phyloP scores from a whole-genome alignment of 805 yeast genomes.

The Wickerhamomyces chaumierensis region DNA sequence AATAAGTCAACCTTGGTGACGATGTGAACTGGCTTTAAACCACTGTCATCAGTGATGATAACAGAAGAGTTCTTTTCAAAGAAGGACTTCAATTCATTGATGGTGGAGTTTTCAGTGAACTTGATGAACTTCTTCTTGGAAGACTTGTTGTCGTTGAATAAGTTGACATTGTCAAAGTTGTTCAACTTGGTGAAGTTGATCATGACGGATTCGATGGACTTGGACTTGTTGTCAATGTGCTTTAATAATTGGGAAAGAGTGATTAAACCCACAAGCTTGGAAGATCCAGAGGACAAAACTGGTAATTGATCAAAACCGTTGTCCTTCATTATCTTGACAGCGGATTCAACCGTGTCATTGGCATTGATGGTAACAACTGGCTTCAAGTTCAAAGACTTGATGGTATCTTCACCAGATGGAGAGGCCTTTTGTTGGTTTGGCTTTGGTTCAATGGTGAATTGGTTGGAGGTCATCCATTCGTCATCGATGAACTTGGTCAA shows the following conservation, averaged over 20 bases:
- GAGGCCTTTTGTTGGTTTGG: conserved; percentile 30
- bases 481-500: conserved; percentile 82
- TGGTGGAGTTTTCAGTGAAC: conserved; percentile 54
- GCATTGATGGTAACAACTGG: conserved; percentile 70
- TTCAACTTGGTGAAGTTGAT: conserved; percentile 66
- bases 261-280: conserved; percentile 60
- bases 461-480: conserved; percentile 79
- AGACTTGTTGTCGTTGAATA: conserved; percentile 49
- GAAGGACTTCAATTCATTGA: conserved; percentile 61
- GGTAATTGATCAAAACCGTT: conserved; percentile 84
- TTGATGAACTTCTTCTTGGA: conserved; percentile 57
- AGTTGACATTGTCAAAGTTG: conserved; percentile 45
- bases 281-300: conserved; percentile 37
- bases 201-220: conserved; percentile 47
- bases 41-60: conserved; percentile 58
- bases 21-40: conserved; percentile 61
- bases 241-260: conserved; percentile 66
- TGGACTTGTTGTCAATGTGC: conserved; percentile 48
- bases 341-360: conserved; percentile 47
- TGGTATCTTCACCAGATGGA: conserved; percentile 39
- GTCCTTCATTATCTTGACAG: conserved; percentile 56
- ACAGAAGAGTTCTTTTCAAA: conserved; percentile 82
- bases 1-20: conserved; percentile 83
- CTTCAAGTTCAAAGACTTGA: conserved; percentile 59
- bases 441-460: conserved; percentile 46